Percentiles rank a stretch among this genome's conserved stretches.
phyloP scores from a whole-genome alignment of 306 rosid genomes.

The Benincasa hispida region DNA sequence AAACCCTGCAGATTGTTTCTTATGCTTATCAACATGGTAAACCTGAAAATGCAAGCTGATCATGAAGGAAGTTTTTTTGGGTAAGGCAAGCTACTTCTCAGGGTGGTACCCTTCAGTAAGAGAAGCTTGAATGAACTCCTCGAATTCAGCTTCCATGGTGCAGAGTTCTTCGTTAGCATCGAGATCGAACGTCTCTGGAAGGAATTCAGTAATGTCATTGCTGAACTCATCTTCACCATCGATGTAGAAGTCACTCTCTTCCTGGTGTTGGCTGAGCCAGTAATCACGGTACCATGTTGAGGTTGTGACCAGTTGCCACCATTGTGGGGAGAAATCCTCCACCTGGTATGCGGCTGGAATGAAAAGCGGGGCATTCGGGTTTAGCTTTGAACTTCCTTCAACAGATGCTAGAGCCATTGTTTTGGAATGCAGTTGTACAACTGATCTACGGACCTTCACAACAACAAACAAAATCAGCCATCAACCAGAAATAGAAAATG shows the following conservation, averaged over 20 bases:
- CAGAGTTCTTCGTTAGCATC: slow-evolving; percentile 45
- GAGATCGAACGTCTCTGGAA: slow-evolving; percentile 66
- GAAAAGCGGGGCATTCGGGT: slow-evolving; percentile 77
- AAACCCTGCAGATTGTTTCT: not conserved
- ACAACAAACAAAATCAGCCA: not conserved
- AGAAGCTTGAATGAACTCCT: slow-evolving; percentile 45
- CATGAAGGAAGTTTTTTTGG: not conserved
- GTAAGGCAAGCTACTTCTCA: not conserved
- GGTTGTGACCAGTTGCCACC: slow-evolving; percentile 87
- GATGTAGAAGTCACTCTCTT: slow-evolving; percentile 31
- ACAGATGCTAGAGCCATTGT: slow-evolving; percentile 8
- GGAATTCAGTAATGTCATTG: slow-evolving; percentile 31
- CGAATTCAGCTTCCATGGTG: slow-evolving; percentile 52
- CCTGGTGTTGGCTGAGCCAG: slow-evolving; percentile 77
- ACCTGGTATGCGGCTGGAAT: slow-evolving; percentile 70
- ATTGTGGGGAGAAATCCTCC: slow-evolving; percentile 90
- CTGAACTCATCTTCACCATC: slow-evolving; percentile 19
- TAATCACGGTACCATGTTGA: slow-evolving; percentile 69
- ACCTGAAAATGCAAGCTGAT: slow-evolving; percentile 9
- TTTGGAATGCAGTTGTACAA: not conserved
- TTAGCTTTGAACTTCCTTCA: slow-evolving; percentile 59
- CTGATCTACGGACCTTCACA: not conserved
- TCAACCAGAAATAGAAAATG: not conserved
- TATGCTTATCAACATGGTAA: slow-evolving; percentile 4
- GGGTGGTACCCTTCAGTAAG: slow-evolving; percentile 28